Evolutionary conservation across 345 rosid species (phyloP), one percentile per base, ranked within the genome.

Genomic region (Populus pruinosa): DNA sequence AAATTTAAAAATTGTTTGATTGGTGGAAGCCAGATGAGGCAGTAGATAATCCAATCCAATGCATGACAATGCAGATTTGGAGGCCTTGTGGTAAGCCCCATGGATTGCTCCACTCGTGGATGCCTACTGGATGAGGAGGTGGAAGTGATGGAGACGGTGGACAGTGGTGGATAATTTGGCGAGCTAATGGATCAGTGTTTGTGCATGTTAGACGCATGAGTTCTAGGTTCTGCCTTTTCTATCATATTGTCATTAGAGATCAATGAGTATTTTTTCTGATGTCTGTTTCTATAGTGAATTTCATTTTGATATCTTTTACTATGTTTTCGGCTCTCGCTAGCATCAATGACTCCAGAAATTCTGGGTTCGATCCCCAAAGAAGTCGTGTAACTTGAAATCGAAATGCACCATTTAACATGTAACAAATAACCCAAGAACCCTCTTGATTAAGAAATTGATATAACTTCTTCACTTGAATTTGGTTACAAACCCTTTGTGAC

Each of bases 11-110:
- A 0, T 33, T 33, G 4, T 78, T 53, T 78, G 68, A 78, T 38
- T 4, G 76, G 72, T 10, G 72, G 76, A 39, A 70, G 38, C 71
- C 56, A 1, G 66, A 64, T 6, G 67, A 71, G 3, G 72, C 72
- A 4, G 59, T 23, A 6, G 75, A 69, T 38, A 79, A 79, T 61
- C 74, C 78, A 2, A 74, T 79, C n/a, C 70, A 79, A 63, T 67
- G 78, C 70, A 55, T 68, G 70, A 79, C 53, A 38, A 61, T 74
- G 39, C 82, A 79, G 73, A 75, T 79, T 0, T 68, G 77, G 74
- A 63, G 74, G 73, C 75, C 78, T 25, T 79, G 75, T 13, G 78
- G 82, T 14, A 38, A 35, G 70, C 75, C 78, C 5, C 71, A 49
- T 18, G 75, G 78, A 23, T 36, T 79, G 41, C 53, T 79, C 20